Percentiles rank a stretch among this genome's conserved stretches.
Conservation (phyloP, 768 basidiomycete genomes). For the Panaeolus cyanescens region DNA sequence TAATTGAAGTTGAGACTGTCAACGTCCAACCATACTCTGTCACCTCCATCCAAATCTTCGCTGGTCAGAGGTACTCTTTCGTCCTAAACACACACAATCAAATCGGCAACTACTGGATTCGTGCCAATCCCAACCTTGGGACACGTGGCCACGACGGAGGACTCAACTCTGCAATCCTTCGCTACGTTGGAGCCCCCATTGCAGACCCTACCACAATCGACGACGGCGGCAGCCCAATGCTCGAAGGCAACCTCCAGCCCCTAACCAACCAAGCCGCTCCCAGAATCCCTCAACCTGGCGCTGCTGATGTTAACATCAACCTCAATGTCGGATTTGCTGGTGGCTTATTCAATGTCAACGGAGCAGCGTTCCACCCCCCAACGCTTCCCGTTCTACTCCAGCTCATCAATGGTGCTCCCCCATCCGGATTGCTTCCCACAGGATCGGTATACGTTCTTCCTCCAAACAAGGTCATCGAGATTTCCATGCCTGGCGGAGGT, state of each 20-base stretch:
- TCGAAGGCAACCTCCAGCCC: conserved; percentile 39
- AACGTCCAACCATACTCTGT: conserved; percentile 37
- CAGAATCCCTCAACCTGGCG: conserved; percentile 33
- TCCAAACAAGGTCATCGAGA: conserved; percentile 46
- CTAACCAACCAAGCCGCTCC: conserved; percentile 27
- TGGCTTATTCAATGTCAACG: conserved; percentile 32
- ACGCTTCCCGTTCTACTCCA: conserved; percentile 48
- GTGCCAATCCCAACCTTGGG: conserved; percentile 32
- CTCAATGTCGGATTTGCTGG: conserved; percentile 26
- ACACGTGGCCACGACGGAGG: conserved; percentile 28
- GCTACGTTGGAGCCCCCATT: conserved; percentile 43
- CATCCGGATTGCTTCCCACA: conserved; percentile 37
- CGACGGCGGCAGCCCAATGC: conserved; percentile 25
- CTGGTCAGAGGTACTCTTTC: conserved; percentile 49
- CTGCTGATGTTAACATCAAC: conserved; percentile 38
- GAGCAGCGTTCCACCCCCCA: conserved; percentile 34
- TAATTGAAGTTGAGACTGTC: conserved; percentile 43
- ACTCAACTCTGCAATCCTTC: conserved; percentile 57
- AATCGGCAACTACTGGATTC: conserved; percentile 47
- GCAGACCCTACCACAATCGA: conserved; percentile 37
- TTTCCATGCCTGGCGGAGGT: conserved; percentile 43
- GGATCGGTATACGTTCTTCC: conserved; percentile 45
- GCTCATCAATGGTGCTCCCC: conserved; percentile 38
- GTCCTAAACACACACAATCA: conserved; percentile 38
- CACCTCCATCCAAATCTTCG: conserved; percentile 32